phyloP scores from a whole-genome alignment of 495 filamentous ascomycete species.

The Hypoxylon crocopeplum region DNA sequence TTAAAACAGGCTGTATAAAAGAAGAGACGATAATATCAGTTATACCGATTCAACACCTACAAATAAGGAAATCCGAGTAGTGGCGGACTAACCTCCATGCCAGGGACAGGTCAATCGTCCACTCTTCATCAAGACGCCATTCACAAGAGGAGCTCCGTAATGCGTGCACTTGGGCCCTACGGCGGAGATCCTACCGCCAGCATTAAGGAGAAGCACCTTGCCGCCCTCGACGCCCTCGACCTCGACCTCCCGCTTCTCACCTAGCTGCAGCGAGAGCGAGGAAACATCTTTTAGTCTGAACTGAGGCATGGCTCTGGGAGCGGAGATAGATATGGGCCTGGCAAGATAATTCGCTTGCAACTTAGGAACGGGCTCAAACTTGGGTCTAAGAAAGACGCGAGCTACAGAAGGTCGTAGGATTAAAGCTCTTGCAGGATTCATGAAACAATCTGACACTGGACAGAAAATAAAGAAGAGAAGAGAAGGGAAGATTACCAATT shows the following conservation, averaged over 20 bases:
- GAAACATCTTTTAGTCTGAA: slow-evolving; percentile 85
- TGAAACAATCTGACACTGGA: slow-evolving; percentile 11
- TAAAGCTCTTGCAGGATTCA: slow-evolving; percentile 34
- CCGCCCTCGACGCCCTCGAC: slow-evolving; percentile 85
- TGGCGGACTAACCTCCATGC: slow-evolving; percentile 76
- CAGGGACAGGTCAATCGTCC: slow-evolving; percentile 91
- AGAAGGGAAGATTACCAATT: slow-evolving; percentile 9
- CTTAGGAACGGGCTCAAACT: neutral
- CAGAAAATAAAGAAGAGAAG: neutral
- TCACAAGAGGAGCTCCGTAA: slow-evolving; percentile 85
- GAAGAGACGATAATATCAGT: slow-evolving; percentile 15
- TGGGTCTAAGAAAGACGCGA: slow-evolving; percentile 15
- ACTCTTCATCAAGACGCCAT: slow-evolving; percentile 80
- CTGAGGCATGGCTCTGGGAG: slow-evolving; percentile 61
- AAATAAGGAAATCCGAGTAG: neutral
- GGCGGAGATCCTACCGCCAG: slow-evolving; percentile 74
- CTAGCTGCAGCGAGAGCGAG: slow-evolving; percentile 72
- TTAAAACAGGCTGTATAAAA: slow-evolving; percentile 81
- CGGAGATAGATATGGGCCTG: slow-evolving; percentile 30
- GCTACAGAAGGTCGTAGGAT: slow-evolving; percentile 14
- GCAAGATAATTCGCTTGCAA: slow-evolving; percentile 2
- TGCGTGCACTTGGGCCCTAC: slow-evolving; percentile 90
- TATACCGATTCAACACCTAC: neutral
- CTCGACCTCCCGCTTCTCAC: slow-evolving; percentile 87
- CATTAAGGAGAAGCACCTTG: slow-evolving; percentile 84